phyloP scores from a whole-genome alignment of 768 basidiomycete genomes.

The Mycena sanguinolenta region DNA sequence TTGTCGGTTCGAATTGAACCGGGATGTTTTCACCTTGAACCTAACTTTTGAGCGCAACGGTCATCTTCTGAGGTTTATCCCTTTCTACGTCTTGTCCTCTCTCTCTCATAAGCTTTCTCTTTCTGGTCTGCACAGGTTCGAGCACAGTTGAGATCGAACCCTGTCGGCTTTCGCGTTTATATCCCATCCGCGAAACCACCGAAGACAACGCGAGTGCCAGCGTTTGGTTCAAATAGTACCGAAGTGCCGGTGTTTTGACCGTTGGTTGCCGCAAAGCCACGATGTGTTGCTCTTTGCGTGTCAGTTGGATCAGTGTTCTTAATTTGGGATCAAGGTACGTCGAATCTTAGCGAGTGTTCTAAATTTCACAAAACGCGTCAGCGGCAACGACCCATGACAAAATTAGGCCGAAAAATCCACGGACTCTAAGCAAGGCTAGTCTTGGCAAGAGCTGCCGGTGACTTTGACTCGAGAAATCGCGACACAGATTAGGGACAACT shows the following conservation, averaged over 20 bases:
- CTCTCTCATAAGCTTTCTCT: not conserved
- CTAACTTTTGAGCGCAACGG: not conserved
- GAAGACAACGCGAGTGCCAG: not conserved
- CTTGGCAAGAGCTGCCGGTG: not conserved
- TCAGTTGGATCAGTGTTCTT: too few species aligned
- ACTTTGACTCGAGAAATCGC: not conserved
- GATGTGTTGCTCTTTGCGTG: too few species aligned
- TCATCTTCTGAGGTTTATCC: too few species aligned
- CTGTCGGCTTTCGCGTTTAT: too few species aligned
- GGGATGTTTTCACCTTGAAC: not conserved
- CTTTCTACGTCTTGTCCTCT: too few species aligned
- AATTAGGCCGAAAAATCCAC: slow-evolving; percentile 12
- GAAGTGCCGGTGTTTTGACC: too few species aligned
- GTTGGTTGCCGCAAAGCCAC: too few species aligned
- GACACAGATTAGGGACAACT: not conserved
- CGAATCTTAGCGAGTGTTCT: not conserved
- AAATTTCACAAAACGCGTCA: not conserved
- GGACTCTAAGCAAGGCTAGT: not conserved
- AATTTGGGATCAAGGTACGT: too few species aligned
- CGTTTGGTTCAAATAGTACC: too few species aligned
- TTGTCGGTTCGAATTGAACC: not conserved
- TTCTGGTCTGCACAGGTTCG: not conserved
- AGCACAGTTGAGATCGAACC: not conserved
- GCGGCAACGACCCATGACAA: slow-evolving; percentile 4
- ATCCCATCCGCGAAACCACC: not conserved